phyloP scores from a whole-genome alignment of 2,329 filamentous ascomycete genomes.

The Scedosporium aurantiacum region DNA sequence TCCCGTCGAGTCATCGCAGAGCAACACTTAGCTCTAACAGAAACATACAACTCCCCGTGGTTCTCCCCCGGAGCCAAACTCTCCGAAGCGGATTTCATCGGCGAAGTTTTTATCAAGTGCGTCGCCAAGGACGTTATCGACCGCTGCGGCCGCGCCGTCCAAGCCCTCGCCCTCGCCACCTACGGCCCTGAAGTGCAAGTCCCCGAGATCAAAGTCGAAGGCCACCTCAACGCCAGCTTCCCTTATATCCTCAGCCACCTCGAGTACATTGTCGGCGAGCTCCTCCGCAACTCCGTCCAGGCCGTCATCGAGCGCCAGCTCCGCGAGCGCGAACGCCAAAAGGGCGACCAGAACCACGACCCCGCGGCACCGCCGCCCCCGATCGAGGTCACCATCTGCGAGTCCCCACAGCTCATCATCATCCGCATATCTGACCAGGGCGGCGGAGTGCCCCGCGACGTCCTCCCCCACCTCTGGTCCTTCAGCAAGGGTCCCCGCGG shows the following conservation, averaged over 20 bases:
- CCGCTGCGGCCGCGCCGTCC: constrained; percentile 66
- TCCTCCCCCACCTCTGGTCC: constrained; percentile 87
- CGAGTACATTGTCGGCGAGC: constrained; percentile 93
- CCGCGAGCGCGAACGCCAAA: constrained; percentile 20
- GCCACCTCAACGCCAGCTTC: constrained; percentile 82
- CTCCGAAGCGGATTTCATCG: constrained; percentile 72
- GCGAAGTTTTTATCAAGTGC: constrained; percentile 90
- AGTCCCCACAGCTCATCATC: constrained; percentile 88
- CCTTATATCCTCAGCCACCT: constrained; percentile 94
- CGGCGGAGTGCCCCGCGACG: constrained; percentile 76
- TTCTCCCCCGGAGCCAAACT: constrained; percentile 74
- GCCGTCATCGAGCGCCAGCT: constrained; percentile 70
- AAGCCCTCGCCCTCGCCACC: constrained; percentile 60
- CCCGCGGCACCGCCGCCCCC: constrained; percentile 50
- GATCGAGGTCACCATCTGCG: constrained; percentile 89
- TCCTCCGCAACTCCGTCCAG: constrained; percentile 89
- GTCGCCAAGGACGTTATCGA: constrained; percentile 82
- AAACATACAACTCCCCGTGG: constrained; percentile 84
- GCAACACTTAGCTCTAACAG: constrained; percentile 88
- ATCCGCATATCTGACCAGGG: constrained; percentile 93
- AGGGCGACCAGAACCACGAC: constrained; percentile 12
- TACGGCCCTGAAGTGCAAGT: constrained; percentile 62
- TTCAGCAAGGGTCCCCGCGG: constrained; percentile 87
- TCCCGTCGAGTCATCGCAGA: constrained; percentile 94
- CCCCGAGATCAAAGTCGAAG: constrained; percentile 71